Evolutionary conservation across 345 rosid genomes (phyloP), one percentile per base, ranked within the genome.

Genomic region (Salix suchowensis): DNA sequence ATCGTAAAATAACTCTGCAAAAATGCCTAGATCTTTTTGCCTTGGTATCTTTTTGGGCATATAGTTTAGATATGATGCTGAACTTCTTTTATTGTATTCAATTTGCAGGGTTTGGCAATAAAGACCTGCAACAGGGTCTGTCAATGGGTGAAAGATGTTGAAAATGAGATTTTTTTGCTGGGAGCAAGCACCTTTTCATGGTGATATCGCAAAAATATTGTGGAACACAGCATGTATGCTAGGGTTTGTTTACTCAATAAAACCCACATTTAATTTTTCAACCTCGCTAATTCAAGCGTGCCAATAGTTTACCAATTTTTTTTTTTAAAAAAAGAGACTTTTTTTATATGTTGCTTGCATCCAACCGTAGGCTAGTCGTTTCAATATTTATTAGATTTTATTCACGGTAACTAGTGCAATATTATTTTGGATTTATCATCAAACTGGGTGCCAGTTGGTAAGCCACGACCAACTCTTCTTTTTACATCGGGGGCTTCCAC

Each of bases 181-280:
- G 98, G 97, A 89, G 97, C 97, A 36, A 92, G 93, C 87, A 97
- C 99, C 65, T 96, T 94, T 69, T 90, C 99, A 65, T 96, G 99
- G 99, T 94, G 91, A 93, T 36, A 52, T 74, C 61, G 69, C 75
- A 50, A 67, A 58, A 34, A 14, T 46, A 54, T 74, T 60, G 48
- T 75, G 85, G 78, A 77, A 40, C 50, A 65, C 75, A 72, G 73
- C 34, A 30, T 84, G 84, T 87, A 87, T 70, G 77, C 77, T 77
- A 70, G 15, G 24, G 76, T 78, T 74, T 79, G 77, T 48, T 79
- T 44, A 42, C 71, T 70, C 39, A 74, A 70, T 50, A 65, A 70
- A 78, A 75, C 36, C 64, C 68, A 58, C 74, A 52, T 69, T 71
- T 58, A 10, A 24, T 58, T 65, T 54, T 65, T 11, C 3, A 69